Percentiles rank a stretch among this genome's conserved stretches.
Conservation (phyloP, 345 rosid genomes). For the Turnera subulata region DNA sequence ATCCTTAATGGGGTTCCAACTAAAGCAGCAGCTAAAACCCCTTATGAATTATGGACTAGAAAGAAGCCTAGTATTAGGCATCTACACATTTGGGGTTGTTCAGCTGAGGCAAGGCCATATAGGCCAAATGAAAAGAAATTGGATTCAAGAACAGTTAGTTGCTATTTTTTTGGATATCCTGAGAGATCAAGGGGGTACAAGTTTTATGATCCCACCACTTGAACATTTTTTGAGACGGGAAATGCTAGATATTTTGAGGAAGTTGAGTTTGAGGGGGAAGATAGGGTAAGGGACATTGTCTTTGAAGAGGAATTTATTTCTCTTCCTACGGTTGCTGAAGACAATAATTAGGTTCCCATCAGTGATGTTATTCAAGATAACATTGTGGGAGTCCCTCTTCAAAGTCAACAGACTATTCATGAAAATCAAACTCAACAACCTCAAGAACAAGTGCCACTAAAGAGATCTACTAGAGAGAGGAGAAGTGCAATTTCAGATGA, state of each 20-base stretch:
- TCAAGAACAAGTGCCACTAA: background rate
- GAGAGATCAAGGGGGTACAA: background rate
- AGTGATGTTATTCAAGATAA: too few relatives aligned
- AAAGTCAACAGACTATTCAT: background rate
- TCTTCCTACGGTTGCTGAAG: background rate
- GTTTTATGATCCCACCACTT: background rate
- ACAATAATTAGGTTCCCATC: too few relatives aligned
- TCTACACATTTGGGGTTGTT: background rate
- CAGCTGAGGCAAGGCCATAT: background rate
- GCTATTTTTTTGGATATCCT: background rate
- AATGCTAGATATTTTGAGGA: background rate
- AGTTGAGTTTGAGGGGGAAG: slow-evolving; percentile 2
- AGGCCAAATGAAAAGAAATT: background rate
- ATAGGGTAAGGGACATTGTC: background rate
- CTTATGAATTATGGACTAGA: background rate
- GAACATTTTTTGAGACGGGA: background rate
- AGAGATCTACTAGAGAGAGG: slow-evolving; percentile 5
- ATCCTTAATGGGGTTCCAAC: too few relatives aligned
- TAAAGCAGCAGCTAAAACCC: background rate
- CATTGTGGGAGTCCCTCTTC: background rate
- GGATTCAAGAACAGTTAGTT: background rate
- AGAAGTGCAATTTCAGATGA: background rate
- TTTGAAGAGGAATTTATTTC: background rate
- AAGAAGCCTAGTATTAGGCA: background rate
- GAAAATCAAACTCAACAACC: background rate